Base-by-base conservation (phyloP, 106 monocot species). In the Agapanthus africanus region DNA sequence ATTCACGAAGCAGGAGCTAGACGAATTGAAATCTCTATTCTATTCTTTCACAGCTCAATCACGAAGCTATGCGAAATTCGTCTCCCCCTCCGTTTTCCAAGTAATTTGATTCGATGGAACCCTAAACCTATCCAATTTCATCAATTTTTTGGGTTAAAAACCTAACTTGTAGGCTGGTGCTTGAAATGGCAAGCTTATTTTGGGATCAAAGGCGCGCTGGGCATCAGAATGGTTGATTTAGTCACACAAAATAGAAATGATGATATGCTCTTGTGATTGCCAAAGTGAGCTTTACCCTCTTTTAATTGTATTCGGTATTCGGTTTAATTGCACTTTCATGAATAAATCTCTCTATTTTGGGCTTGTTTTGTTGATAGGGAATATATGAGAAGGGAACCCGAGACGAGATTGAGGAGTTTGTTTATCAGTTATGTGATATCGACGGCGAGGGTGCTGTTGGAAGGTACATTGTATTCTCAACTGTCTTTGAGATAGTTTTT, bases 381-480 rank as follows among this genome's bases (percentile, higher is more conserved):
- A 61, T 59, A 21, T 91, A 97, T 74, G 95, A 89, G 77, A 97
- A 84, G 71, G 95, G 91, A 36, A 77, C 74, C 30, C 73, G 67
- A 61, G 72, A 84, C 62, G 95, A 97, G 64, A 87, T 91, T 67
- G 95, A 89, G 47, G 91, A 91, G 37, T 97, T 91, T 62, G 77
- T 91, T 33, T 84, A 81, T 59, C 54, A 81, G 51, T 70, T 91
- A 44, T 91, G 91, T 40, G 95, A 97, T 89, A 77, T 91, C 37
- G 78, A 71, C n/a, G 95, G 81, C 3, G 88, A 91, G 74, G 82
- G 74, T 49, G 14, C 71, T 40, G 39, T 97, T 63, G 69, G 38
- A 70, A 86, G 91, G 95, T 97, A 85, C 11, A n/a, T n/a, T n/a
- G n/a, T n/a, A n/a, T n/a, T n/a, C n/a, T n/a, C n/a, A n/a, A n/a